A percentile compares a stretch with the other conserved stretches of the same genome.
Conservation (phyloP, 495 filamentous ascomycete genomes). For the Penicillium canariense region DNA sequence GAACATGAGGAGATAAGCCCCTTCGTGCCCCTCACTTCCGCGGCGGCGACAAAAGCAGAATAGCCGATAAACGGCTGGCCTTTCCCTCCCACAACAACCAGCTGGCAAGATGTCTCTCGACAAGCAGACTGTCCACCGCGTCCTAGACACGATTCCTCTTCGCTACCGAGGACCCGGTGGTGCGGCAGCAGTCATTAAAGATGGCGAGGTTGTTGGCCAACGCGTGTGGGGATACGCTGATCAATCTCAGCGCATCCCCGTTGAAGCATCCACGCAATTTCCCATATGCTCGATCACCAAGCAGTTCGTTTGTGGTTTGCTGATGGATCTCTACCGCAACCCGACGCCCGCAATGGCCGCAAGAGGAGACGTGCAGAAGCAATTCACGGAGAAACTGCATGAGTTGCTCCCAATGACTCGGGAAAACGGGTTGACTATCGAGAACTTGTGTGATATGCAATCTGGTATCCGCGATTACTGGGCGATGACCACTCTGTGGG, state of each 20-base stretch:
- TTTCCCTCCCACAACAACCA: not conserved
- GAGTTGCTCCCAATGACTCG: slow-evolving; percentile 23
- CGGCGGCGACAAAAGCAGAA: not conserved
- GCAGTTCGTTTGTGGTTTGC: slow-evolving; percentile 31
- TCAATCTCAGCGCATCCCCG: slow-evolving; percentile 22
- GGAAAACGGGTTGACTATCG: slow-evolving; percentile 19
- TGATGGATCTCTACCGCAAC: slow-evolving; percentile 29
- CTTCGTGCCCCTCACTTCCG: not conserved
- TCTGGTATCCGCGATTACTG: slow-evolving; percentile 38
- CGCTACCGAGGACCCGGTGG: slow-evolving; percentile 9
- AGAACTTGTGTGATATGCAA: slow-evolving; percentile 32
- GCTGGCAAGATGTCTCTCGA: slow-evolving; percentile 12
- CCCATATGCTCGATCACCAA: slow-evolving; percentile 41
- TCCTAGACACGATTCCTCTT: slow-evolving; percentile 14
- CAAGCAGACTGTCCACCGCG: slow-evolving; percentile 5
- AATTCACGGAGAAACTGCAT: slow-evolving; percentile 19
- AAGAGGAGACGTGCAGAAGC: slow-evolving; percentile 20
- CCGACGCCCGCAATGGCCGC: slow-evolving; percentile 19
- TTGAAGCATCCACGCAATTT: slow-evolving; percentile 24
- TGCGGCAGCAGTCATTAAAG: slow-evolving; percentile 4
- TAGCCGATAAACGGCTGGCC: not conserved
- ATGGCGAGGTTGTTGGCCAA: slow-evolving; percentile 8
- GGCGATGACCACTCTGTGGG: slow-evolving; percentile 36
- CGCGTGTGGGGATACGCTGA: slow-evolving; percentile 36
- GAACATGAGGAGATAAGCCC: not conserved